Evolutionary conservation across 495 filamentous ascomycete genomes (phyloP), one percentile per base, ranked within the genome.

Genomic region (Astrocystis sublimbata): DNA sequence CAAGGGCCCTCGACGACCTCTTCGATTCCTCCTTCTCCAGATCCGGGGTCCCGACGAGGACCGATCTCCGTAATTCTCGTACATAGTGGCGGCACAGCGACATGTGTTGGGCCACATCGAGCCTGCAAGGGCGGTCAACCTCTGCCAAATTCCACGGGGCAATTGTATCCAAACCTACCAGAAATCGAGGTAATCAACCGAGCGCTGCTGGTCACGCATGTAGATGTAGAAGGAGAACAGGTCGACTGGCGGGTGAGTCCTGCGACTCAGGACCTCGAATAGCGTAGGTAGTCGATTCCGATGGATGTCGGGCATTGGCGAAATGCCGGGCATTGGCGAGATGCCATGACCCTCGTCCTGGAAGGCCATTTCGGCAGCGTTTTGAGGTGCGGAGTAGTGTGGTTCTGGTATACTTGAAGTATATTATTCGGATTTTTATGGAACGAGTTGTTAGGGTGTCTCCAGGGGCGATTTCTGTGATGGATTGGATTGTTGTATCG

Each of bases 181-280:
- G 75, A 99, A 99, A 74, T 99, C 94, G 13, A 99, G 81, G 68
- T 98, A 98, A 69, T 99, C 94, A 8, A 99, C 92, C 4, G 93
- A 96, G 72, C 93, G 86, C 72, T 98, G 93, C 77, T 97, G 92
- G 73, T 99, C 96, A 59, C 94, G 85, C 94, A 99, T 99, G 76
- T 96, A 99, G 68, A 99, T 98, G 81, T 98, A 98, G 81, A 98
- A 98, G 2, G 93, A 96, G 79, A 94, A 98, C 10, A 99, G 84
- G 73, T 98, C 96, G 38, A 98, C 93, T 0, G 94, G 94, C 45
- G 96, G 88, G 19, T 93, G 81, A 2, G 94, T 99, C 45, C 90
- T 85, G 54, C 96, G 86, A 67, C 92, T 96, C 38, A 99, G 81
- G 38, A 98, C 94, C 73, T 99, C 94, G 72, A 94, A 96, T 40